Evolutionary conservation across 2,329 filamentous ascomycete species (phyloP).

Genomic region (Fusarium ramigenum): DNA sequence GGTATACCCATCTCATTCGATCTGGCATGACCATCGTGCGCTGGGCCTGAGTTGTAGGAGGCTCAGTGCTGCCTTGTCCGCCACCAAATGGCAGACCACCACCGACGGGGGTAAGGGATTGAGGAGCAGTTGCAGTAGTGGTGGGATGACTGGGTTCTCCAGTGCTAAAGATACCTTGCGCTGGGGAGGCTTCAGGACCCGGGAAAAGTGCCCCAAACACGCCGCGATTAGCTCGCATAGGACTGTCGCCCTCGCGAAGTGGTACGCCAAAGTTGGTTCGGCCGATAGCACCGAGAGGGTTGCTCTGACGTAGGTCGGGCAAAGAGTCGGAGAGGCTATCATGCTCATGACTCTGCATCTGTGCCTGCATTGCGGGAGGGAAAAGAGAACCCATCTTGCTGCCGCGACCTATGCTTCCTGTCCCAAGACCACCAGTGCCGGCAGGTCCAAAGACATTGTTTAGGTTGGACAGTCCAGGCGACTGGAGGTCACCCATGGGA

Average conservation of each 20-base stretch:
- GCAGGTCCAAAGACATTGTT: constrained; percentile 76
- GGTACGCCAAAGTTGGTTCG: constrained; percentile 66
- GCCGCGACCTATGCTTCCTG: constrained; percentile 75
- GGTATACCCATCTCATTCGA: constrained; percentile 98
- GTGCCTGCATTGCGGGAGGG: constrained; percentile 87
- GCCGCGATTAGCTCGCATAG: constrained; percentile 63
- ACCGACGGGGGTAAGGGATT: constrained; percentile 50
- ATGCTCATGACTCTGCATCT: constrained; percentile 81
- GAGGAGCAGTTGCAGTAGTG: constrained; percentile 46
- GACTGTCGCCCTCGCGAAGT: constrained; percentile 67
- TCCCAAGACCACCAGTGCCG: constrained; percentile 61
- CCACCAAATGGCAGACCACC: constrained; percentile 50
- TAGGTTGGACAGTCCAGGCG: constrained; percentile 73
- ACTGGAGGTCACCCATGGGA: constrained; percentile 80
- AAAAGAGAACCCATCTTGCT: constrained; percentile 91
- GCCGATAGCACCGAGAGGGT: constrained; percentile 74
- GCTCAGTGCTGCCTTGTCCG: constrained; percentile 52
- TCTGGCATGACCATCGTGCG: constrained; percentile 97
- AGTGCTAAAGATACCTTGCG: constrained; percentile 50
- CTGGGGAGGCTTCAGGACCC: constrained; percentile 47
- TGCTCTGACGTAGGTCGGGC: constrained; percentile 68
- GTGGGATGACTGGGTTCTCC: constrained; percentile 50
- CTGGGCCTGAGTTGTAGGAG: constrained; percentile 75
- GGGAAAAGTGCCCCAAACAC: constrained; percentile 66
- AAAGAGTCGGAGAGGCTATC: constrained; percentile 65